Conservation (phyloP, 2,329 filamentous ascomycete species). For the Chaetomiaceae sp. region DNA sequence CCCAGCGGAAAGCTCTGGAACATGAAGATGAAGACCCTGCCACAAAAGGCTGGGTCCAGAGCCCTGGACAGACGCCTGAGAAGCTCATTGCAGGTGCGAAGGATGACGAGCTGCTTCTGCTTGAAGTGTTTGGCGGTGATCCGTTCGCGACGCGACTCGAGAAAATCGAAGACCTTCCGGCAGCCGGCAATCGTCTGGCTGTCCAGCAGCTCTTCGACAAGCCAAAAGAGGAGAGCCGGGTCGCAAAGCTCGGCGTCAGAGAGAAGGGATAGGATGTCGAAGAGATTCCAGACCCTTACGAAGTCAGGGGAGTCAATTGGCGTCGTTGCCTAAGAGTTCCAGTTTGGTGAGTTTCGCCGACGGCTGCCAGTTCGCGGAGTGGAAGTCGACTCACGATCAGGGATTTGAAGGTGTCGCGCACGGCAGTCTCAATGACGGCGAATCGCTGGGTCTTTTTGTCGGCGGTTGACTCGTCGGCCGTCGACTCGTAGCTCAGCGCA, state of each 20-base stretch:
- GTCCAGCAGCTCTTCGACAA: constrained; percentile 91
- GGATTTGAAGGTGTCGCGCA: constrained; percentile 71
- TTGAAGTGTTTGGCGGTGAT: constrained; percentile 76
- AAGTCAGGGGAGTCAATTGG: constrained; percentile 73
- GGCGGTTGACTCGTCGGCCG: constrained; percentile 28
- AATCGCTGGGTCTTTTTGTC: constrained; percentile 49
- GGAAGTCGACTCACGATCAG: constrained; percentile 56
- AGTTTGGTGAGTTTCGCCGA: constrained; percentile 23
- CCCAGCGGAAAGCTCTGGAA: constrained; percentile 97
- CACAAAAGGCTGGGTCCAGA: constrained; percentile 95
- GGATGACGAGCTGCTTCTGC: constrained; percentile 79
- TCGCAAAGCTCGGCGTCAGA: constrained; percentile 76
- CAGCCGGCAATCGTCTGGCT: constrained; percentile 93
- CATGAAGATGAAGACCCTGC: constrained; percentile 94
- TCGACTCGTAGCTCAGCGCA: constrained; percentile 32
- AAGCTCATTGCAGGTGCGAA: constrained; percentile 93
- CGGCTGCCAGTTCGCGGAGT: constrained; percentile 11
- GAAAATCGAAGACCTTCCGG: constrained; percentile 84
- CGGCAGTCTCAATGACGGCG: constrained; percentile 75
- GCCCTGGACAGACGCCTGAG: constrained; percentile 89
- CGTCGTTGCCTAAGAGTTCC: constrained; percentile 54
- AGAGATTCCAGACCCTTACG: constrained; percentile 82
- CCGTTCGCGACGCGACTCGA: constrained; percentile 85
- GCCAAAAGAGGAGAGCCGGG: constrained; percentile 75
- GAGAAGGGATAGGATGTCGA: constrained; percentile 84